Percentiles rank a stretch among this genome's conserved stretches.
phyloP scores from a whole-genome alignment of 2,329 filamentous ascomycete genomes.

The Nannizziopsis barbatae region DNA sequence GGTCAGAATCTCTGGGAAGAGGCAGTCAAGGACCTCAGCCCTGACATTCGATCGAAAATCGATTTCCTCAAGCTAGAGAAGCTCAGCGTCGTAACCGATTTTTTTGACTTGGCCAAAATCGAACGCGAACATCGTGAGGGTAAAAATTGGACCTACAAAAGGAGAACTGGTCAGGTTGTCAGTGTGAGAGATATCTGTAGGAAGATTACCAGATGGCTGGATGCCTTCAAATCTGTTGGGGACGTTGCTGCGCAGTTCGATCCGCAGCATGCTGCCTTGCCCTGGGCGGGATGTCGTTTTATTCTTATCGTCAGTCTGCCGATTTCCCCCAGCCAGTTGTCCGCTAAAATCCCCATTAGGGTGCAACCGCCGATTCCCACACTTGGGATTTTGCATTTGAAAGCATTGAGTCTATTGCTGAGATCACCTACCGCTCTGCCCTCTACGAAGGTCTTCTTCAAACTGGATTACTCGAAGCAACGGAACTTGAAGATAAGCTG shows the following conservation, averaged over 20 bases:
- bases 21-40: not conserved
- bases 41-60: not conserved
- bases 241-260: slow-evolving; percentile 24
- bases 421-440: slow-evolving; percentile 1
- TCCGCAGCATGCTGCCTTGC: slow-evolving; percentile 23
- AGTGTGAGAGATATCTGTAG: slow-evolving; percentile 10
- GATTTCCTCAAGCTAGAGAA: not conserved
- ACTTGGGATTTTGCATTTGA: slow-evolving; percentile 8
- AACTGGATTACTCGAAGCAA: not conserved
- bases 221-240: slow-evolving; percentile 24
- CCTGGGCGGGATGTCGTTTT: slow-evolving; percentile 26
- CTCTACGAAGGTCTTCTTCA: slow-evolving; percentile 9
- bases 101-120: not conserved
- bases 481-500: not conserved
- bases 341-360: slow-evolving; percentile 8
- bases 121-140: not conserved
- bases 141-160: slow-evolving; percentile 3
- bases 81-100: not conserved
- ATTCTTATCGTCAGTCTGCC: slow-evolving; percentile 15
- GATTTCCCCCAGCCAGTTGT: slow-evolving; percentile 15
- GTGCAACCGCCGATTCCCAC: slow-evolving; percentile 12
- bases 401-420: slow-evolving; percentile 2
- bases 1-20: not conserved
- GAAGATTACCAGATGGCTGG: slow-evolving; percentile 15
- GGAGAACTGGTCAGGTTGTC: not conserved